A percentile compares a stretch with the other conserved stretches of the same genome.
phyloP scores from a whole-genome alignment of 2,329 filamentous ascomycete genomes.

The Phialophora expanda region DNA sequence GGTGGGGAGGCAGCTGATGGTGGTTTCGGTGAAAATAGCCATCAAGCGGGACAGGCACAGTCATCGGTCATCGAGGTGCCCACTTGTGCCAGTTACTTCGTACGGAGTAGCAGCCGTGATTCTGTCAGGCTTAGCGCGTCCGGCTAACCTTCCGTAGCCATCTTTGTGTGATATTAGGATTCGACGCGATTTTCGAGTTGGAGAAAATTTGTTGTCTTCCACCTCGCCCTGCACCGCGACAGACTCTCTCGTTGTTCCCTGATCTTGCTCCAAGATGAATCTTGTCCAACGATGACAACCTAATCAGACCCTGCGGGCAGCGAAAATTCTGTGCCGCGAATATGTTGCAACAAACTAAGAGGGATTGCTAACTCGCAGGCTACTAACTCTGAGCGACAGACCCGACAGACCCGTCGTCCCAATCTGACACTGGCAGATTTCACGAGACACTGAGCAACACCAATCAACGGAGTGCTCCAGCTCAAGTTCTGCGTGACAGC shows the following conservation, averaged over 20 bases:
- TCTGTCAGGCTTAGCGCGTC: background rate
- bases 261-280: background rate
- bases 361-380: background rate
- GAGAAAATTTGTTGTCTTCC: conserved; percentile 5
- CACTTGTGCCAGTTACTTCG: too few species aligned
- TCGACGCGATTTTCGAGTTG: conserved; percentile 4
- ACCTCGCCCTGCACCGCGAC: background rate
- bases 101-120: too few species aligned
- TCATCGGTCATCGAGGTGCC: background rate
- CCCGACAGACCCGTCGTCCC: background rate
- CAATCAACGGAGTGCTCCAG: background rate
- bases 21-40: background rate
- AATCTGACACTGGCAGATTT: background rate
- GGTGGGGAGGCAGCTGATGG: background rate
- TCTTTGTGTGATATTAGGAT: background rate
- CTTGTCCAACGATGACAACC: background rate
- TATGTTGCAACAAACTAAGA: background rate
- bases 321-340: background rate
- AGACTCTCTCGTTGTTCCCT: background rate
- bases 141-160: background rate
- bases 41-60: background rate
- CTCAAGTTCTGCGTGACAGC: background rate
- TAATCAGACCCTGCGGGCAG: background rate
- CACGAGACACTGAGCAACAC: background rate
- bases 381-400: background rate